phyloP scores from a whole-genome alignment of 148 eudicot species.

The Heliosperma pusillum region DNA sequence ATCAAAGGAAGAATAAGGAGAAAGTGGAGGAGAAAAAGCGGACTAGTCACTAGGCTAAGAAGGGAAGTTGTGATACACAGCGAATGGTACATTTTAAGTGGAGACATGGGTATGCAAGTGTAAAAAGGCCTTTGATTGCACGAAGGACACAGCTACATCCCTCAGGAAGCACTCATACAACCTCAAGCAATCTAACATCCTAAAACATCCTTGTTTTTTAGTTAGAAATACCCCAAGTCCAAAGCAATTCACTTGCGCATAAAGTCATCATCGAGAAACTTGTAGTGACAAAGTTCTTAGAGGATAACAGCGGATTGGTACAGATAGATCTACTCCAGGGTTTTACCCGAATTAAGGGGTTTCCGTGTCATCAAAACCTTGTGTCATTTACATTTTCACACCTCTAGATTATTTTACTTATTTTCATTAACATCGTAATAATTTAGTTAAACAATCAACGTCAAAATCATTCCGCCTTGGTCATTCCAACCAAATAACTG shows the following conservation, averaged over 20 bases:
- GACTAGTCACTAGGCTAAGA: background rate
- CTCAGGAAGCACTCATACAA: background rate
- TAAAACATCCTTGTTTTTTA: background rate
- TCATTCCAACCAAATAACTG: background rate
- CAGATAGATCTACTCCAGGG: background rate
- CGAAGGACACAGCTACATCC: background rate
- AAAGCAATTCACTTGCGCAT: no score
- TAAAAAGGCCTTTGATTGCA: background rate
- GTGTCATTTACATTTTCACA: background rate
- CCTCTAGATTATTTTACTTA: background rate
- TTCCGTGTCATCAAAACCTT: background rate
- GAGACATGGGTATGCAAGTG: background rate
- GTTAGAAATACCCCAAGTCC: background rate
- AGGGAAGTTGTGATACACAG: background rate
- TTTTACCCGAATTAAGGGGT: background rate
- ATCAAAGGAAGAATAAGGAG: no score
- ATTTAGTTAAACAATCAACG: background rate
- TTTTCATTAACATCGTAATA: background rate
- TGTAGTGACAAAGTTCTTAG: no score
- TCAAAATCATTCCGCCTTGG: background rate
- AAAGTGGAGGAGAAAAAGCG: background rate
- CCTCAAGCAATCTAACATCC: background rate
- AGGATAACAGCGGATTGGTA: no score
- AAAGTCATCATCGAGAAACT: no score
- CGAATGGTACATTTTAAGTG: background rate